Percentiles rank a stretch among this genome's conserved stretches.
These are phyloP conservation scores for Sugiyamaella grinbergsii DNA, from an alignment of 1,139 yeast genomes.

Conservation along the genomic window DNA sequence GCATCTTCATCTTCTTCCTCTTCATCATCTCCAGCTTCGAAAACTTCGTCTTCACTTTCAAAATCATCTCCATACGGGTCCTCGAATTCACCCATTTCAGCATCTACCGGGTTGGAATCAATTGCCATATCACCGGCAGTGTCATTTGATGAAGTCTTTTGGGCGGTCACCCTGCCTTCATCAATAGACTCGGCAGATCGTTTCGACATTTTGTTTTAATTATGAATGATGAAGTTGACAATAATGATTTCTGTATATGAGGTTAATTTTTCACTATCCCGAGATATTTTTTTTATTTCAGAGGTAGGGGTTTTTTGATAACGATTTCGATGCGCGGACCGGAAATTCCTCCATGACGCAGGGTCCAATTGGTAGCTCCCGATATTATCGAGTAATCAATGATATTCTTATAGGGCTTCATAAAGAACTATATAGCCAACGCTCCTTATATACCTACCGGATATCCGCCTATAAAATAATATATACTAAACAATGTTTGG, in stretches of 20 bases:
- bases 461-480: too few species aligned
- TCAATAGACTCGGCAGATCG: slow-evolving; percentile 32
- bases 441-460: too few species aligned
- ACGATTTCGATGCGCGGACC: background rate
- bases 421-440: too few species aligned
- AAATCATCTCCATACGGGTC: slow-evolving; percentile 95
- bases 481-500: too few species aligned
- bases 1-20: slow-evolving; percentile 60
- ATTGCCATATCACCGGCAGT: slow-evolving; percentile 35
- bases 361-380: too few species aligned
- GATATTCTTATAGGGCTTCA: too few species aligned
- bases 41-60: slow-evolving; percentile 69
- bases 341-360: background rate
- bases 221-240: background rate
- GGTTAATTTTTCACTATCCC: background rate
- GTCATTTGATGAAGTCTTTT: slow-evolving; percentile 37
- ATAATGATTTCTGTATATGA: background rate
- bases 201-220: slow-evolving; percentile 30
- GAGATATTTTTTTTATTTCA: slow-evolving; percentile 9
- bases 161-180: slow-evolving; percentile 32
- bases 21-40: slow-evolving; percentile 53
- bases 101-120: slow-evolving; percentile 41
- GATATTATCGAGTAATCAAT: too few species aligned
- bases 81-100: slow-evolving; percentile 85
- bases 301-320: slow-evolving; percentile 13